Evolutionary conservation across 1,284 basidiomycete genomes (phyloP).

Genomic region (Vanrija pseudolonga): DNA sequence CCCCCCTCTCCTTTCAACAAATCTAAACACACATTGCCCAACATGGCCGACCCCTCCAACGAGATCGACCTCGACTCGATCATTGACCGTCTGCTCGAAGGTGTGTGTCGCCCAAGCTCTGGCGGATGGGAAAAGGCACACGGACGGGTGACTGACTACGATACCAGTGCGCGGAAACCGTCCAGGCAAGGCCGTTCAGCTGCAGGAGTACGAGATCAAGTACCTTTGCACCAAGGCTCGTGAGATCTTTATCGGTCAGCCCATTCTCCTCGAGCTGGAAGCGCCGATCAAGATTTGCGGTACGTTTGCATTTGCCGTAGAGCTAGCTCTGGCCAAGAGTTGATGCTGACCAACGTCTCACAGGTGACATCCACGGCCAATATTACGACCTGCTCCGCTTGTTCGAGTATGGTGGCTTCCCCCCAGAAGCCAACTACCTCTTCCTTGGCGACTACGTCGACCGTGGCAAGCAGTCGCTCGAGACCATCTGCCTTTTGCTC

Average conservation of each 20-base stretch:
- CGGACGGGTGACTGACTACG: not conserved
- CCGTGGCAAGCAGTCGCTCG: constrained; percentile 59
- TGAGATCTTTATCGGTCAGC: constrained; percentile 61
- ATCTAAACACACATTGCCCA: constrained; percentile 5
- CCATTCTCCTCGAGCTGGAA: constrained; percentile 60
- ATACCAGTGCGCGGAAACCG: constrained; percentile 57
- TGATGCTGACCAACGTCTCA: not conserved
- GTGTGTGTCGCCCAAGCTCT: constrained; percentile 55
- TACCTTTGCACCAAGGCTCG: constrained; percentile 59
- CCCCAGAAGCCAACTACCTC: constrained; percentile 61
- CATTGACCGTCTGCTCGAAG: constrained; percentile 93
- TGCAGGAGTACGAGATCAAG: constrained; percentile 61
- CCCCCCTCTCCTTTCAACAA: not conserved
- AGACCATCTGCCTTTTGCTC: constrained; percentile 57
- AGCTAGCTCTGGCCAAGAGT: not conserved
- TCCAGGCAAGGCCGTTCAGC: constrained; percentile 59
- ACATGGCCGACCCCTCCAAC: constrained; percentile 51
- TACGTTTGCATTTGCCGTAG: constrained; percentile 26
- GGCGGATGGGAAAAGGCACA: not conserved
- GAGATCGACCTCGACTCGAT: constrained; percentile 98
- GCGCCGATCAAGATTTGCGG: constrained; percentile 64
- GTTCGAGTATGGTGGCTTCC: constrained; percentile 62
- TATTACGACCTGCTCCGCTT: constrained; percentile 60
- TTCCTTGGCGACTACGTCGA: constrained; percentile 63
- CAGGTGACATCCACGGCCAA: constrained; percentile 60